These are phyloP conservation scores for Trichosporon sp. DNA, from an alignment of 1,284 basidiomycete genomes.

Conservation along the genomic window DNA sequence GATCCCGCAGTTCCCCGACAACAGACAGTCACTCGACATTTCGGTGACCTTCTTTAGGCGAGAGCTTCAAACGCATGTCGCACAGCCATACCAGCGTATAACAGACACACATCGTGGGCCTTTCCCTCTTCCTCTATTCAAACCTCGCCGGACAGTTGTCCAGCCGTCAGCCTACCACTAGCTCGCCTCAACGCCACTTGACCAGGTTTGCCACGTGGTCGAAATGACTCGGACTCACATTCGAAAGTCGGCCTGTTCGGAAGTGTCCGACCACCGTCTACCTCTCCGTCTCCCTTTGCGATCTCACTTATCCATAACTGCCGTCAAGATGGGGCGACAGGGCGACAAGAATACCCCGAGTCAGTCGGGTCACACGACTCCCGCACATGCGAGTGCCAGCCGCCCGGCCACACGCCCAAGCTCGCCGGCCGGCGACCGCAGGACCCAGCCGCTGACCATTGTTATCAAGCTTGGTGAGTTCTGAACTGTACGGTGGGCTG, in stretches of 20 bases:
- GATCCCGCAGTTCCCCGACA: not conserved
- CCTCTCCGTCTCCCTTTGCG: not conserved
- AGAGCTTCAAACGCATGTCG: not conserved
- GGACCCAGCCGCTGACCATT: slow-evolving; percentile 54
- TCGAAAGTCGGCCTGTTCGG: not conserved
- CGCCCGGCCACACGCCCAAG: not conserved
- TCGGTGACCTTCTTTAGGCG: not conserved
- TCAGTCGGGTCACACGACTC: not conserved
- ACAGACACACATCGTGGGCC: no score
- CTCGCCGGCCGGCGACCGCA: not conserved
- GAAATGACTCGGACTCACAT: slow-evolving; percentile 2
- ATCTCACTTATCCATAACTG: not conserved
- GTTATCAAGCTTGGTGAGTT: slow-evolving; percentile 77
- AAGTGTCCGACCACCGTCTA: not conserved
- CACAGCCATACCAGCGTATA: no score
- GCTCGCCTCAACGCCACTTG: not conserved
- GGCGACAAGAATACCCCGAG: not conserved
- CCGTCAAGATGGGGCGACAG: not conserved
- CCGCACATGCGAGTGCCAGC: not conserved
- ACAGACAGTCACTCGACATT: not conserved
- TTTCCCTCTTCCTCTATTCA: no score
- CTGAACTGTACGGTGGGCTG: not conserved
- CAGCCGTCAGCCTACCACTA: no score
- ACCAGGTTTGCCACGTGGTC: not conserved
- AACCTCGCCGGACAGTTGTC: not conserved